phyloP scores from a whole-genome alignment of 129 eudicot species.

The Solidago caesia region DNA sequence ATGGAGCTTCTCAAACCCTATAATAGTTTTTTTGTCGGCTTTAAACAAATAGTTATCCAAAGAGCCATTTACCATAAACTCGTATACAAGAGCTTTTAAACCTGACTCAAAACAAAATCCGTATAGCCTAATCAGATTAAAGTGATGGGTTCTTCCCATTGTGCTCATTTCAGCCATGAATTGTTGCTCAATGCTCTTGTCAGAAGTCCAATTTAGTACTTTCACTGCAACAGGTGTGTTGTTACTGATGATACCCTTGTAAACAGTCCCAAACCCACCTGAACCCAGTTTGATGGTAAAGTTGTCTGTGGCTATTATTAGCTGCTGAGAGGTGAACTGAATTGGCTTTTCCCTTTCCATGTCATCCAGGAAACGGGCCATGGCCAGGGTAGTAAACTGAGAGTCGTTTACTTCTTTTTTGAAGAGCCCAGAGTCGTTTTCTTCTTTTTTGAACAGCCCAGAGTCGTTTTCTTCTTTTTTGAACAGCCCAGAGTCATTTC shows the following conservation, averaged over 20 bases:
- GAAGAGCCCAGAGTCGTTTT: too few relatives aligned
- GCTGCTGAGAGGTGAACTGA: constrained; percentile 19
- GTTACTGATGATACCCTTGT: constrained; percentile 18
- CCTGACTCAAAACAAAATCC: constrained; percentile 23
- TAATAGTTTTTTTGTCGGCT: background rate
- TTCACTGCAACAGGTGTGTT: constrained; percentile 10
- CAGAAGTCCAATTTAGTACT: background rate
- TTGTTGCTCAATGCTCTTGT: constrained; percentile 11
- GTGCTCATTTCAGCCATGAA: constrained; percentile 28
- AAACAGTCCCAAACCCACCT: constrained; percentile 19
- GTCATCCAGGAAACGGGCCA: background rate
- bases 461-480: too few relatives aligned
- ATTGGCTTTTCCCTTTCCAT: constrained; percentile 26
- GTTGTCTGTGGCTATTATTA: constrained; percentile 16
- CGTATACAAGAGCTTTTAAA: constrained; percentile 23
- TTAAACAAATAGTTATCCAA: constrained; percentile 13
- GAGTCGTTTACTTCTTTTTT: background rate
- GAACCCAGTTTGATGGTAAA: constrained; percentile 5
- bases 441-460: too few relatives aligned
- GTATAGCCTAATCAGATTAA: constrained; percentile 14
- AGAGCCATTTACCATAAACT: constrained; percentile 32
- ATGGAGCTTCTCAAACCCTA: constrained; percentile 1
- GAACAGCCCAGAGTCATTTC: background rate
- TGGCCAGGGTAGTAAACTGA: too few relatives aligned
- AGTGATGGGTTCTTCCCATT: constrained; percentile 27